Evolutionary conservation across 192 early-diverging fungal species (phyloP).

Genomic region (Neocallimastix lanati): DNA sequence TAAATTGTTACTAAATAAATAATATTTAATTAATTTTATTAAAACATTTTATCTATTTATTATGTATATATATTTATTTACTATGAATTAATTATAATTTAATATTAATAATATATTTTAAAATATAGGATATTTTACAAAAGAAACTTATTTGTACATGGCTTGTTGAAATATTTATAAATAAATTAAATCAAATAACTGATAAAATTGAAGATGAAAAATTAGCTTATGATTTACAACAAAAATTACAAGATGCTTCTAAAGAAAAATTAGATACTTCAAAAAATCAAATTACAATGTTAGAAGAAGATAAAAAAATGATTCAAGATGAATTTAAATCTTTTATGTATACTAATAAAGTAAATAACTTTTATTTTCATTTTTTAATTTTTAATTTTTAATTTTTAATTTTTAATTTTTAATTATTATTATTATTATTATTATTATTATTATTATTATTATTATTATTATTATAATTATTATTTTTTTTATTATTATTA

Average conservation of each 20-base stretch:
- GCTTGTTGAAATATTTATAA: constrained; percentile 75
- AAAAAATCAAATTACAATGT: background rate
- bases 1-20: no score
- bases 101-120: background rate
- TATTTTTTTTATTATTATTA: no score
- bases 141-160: constrained; percentile 63
- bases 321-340: background rate
- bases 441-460: no score
- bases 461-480: no score
- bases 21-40: no score
- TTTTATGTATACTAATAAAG: background rate
- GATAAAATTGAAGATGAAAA: background rate
- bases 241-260: background rate
- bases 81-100: no score
- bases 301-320: background rate
- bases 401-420: no score
- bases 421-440: no score
- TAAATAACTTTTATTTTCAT: no score
- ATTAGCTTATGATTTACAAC: background rate
- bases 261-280: background rate
- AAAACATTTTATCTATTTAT: background rate
- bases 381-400: no score
- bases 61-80: constrained; percentile 1
- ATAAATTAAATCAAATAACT: constrained; percentile 38
- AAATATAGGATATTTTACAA: constrained; percentile 53